Percentiles rank a stretch among this genome's conserved stretches.
Evolutionary conservation across 257 asterid species (phyloP).

Genomic region (Osmanthus fragrans): DNA sequence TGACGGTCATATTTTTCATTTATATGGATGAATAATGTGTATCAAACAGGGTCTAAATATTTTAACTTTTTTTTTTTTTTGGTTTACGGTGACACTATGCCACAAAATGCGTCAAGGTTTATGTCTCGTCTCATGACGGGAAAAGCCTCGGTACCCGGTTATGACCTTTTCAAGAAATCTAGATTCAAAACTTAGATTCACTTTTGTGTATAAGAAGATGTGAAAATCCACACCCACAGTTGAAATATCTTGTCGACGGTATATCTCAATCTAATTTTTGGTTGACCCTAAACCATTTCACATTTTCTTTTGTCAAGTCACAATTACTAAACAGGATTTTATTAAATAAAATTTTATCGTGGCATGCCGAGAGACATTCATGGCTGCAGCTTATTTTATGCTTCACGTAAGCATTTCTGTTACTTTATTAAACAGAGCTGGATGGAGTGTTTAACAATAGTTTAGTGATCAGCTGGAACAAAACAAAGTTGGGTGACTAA

Average conservation of each 20-base stretch:
- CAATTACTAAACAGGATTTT: not conserved
- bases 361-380: not conserved
- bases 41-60: no score
- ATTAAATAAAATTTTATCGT: not conserved
- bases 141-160: no score
- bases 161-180: not conserved
- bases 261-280: not conserved
- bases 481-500: not conserved
- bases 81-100: no score
- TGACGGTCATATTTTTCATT: no score
- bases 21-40: no score
- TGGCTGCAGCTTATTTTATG: not conserved
- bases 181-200: not conserved
- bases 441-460: not conserved
- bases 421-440: not conserved
- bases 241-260: not conserved
- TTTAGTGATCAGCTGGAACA: not conserved
- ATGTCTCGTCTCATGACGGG: no score
- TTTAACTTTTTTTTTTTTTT: no score
- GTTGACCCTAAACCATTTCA: not conserved
- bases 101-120: no score
- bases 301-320: not conserved
- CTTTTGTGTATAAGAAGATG: not conserved
- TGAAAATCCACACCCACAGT: not conserved
- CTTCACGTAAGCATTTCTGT: not conserved